Base-by-base conservation (phyloP, 257 asterid genomes). In the Solanum arcanum region DNA sequence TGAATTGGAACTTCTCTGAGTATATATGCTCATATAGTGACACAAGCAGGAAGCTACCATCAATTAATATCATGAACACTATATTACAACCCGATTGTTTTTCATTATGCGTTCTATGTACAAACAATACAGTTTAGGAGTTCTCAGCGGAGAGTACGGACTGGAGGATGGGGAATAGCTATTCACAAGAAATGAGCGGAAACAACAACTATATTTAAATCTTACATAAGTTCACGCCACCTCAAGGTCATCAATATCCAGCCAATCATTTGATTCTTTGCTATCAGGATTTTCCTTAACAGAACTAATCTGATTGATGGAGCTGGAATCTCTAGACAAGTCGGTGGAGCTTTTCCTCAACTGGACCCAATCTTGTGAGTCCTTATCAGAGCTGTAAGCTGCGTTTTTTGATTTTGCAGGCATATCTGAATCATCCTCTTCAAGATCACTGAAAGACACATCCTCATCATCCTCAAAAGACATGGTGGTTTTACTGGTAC, bases 361-460 rank as follows among this genome's bases (percentile, higher is more conserved):
- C 81, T 90, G 96, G 87, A 97, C 98, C 99, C 99, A 97, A 44
- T 95, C 99, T 85, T 90, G 93, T 3, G 98, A 89, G 84, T 94
- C 98, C 90, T 93, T 96, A 89, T 94, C 96, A 39, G 98, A 93
- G 75, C 93, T 90, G 91, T 86, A 59, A 83, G 90, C 90, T 11
- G 91, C 88, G 88, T 92, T 94, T 90, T 93, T 93, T 42, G 88
- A 88, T 88, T 88, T 94, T 11, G 92, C 82, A 6, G 94, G 91
- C 47, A 74, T 89, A 29, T 95, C 98, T 16, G 74, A 94, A 85
- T 97, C 99, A 12, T 97, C 98, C 46, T 93, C 94, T 89, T 97
- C 99, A 80, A 97, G 99, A 91, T 97, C 99, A 88, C 99, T 97
- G 83, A 97, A 97, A 4, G 99, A 95, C 83, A 97, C 99, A 29